Percentiles rank a stretch among this genome's conserved stretches.
These are phyloP conservation scores for Phytophthora hybrid DNA, from an alignment of 352 stramenopile genomes.

Conservation along the genomic window DNA sequence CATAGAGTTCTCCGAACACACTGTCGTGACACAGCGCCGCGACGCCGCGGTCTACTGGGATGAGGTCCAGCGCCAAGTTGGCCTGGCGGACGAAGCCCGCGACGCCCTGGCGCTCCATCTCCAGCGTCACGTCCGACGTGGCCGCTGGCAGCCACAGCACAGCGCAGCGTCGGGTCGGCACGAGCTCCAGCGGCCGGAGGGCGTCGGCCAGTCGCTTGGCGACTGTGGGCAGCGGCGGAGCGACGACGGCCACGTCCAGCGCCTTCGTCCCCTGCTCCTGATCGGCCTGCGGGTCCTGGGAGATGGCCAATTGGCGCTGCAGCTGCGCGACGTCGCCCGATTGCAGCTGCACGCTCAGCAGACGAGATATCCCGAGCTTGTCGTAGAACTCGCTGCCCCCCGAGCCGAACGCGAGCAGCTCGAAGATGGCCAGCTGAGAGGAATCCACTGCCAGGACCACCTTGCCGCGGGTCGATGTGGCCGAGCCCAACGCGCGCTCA, in stretches of 20 bases:
- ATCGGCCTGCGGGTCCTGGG: constrained; percentile 16
- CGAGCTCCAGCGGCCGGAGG: constrained; percentile 43
- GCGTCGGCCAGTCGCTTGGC: constrained; percentile 63
- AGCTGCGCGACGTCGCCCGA: constrained; percentile 39
- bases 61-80: constrained; percentile 63
- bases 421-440: constrained; percentile 65
- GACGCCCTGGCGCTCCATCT: constrained; percentile 82
- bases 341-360: constrained; percentile 56
- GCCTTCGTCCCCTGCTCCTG: constrained; percentile 26
- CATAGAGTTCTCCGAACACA: constrained; percentile 77
- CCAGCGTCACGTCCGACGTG: constrained; percentile 65
- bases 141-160: constrained; percentile 72
- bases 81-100: constrained; percentile 59
- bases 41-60: constrained; percentile 69
- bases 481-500: constrained; percentile 14
- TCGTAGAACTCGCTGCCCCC: constrained; percentile 77
- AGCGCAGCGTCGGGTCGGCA: constrained; percentile 34
- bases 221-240: constrained; percentile 57
- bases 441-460: constrained; percentile 64
- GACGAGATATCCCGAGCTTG: constrained; percentile 50
- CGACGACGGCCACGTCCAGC: constrained; percentile 57
- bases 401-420: constrained; percentile 71
- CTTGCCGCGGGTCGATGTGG: constrained; percentile 8
- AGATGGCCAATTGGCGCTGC: constrained; percentile 50
- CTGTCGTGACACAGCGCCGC: constrained; percentile 69